Conservation (phyloP, 2,329 filamentous ascomycete genomes). For the Trichoderma koningiopsis region DNA sequence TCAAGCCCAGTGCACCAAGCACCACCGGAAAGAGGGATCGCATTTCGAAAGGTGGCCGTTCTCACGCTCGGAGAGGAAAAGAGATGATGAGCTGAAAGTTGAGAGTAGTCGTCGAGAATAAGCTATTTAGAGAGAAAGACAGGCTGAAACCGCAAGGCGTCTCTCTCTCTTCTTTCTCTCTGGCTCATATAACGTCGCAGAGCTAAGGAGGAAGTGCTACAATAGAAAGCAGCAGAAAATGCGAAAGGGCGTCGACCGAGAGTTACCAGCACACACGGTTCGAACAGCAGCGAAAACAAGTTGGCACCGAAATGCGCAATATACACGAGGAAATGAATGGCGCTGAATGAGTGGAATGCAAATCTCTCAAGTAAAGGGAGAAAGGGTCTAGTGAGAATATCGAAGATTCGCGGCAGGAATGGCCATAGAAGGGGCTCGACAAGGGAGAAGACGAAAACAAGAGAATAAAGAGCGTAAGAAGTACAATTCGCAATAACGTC, state of each 20-base stretch:
- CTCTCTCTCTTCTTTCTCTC: background rate
- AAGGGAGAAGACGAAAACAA: conserved; percentile 11
- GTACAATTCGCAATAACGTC: conserved; percentile 7
- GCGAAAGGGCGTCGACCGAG: conserved; percentile 9
- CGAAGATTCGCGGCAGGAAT: conserved; percentile 15
- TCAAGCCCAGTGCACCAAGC: conserved; percentile 36
- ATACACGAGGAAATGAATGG: conserved; percentile 17
- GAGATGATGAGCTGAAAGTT: background rate
- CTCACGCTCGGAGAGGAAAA: background rate
- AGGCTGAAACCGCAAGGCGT: background rate
- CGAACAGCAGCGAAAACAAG: conserved; percentile 3
- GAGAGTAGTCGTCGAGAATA: background rate
- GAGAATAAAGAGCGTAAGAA: conserved; percentile 8
- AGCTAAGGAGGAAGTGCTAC: conserved; percentile 1
- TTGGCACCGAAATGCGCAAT: background rate
- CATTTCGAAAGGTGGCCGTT: conserved; percentile 7
- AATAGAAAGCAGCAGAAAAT: background rate
- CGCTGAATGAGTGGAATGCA: conserved; percentile 21
- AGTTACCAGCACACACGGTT: conserved; percentile 18
- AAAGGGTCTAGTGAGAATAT: background rate
- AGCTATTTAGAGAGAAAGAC: background rate
- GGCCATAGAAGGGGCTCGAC: conserved; percentile 18
- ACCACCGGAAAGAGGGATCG: conserved; percentile 35
- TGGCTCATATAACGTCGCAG: background rate
- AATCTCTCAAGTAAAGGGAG: conserved; percentile 19